Evolutionary conservation across 352 stramenopile species (phyloP).

Genomic region (Phytophthora brassicae): DNA sequence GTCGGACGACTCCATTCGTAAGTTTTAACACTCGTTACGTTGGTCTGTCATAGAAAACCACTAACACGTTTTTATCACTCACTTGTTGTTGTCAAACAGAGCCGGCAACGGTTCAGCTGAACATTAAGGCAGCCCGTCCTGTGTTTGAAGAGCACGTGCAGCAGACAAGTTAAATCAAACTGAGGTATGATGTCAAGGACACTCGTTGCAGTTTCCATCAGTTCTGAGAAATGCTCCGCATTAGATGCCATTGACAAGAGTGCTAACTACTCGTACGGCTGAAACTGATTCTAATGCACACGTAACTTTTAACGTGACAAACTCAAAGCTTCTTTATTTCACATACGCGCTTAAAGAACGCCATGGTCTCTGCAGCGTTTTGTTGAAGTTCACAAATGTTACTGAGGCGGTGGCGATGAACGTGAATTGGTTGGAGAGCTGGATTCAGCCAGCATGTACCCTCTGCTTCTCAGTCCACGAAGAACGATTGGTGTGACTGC

Average conservation of each 20-base stretch:
- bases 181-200: not conserved
- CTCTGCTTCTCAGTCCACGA: constrained; percentile 62
- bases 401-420: constrained; percentile 15
- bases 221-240: not conserved
- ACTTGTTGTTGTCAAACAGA: constrained; percentile 43
- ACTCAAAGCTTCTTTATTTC: constrained; percentile 21
- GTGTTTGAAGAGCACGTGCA: constrained; percentile 97
- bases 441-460: constrained; percentile 65
- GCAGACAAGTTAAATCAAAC: constrained; percentile 72
- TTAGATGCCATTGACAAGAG: constrained; percentile 1
- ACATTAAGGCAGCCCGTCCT: constrained; percentile 95
- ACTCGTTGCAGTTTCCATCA: not conserved
- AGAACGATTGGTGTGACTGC: constrained; percentile 77
- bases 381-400: constrained; percentile 10
- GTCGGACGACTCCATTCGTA: constrained; percentile 89
- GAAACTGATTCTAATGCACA: constrained; percentile 15
- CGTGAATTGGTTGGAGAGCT: constrained; percentile 20
- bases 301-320: constrained; percentile 9
- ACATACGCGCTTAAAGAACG: constrained; percentile 5
- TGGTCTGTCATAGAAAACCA: constrained; percentile 19
- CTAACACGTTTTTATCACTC: constrained; percentile 2
- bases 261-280: constrained; percentile 1
- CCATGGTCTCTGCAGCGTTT: constrained; percentile 14
- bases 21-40: constrained; percentile 6
- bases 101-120: constrained; percentile 94